phyloP scores from a whole-genome alignment of 2,329 filamentous ascomycete genomes.

The Botrytis byssoidea region DNA sequence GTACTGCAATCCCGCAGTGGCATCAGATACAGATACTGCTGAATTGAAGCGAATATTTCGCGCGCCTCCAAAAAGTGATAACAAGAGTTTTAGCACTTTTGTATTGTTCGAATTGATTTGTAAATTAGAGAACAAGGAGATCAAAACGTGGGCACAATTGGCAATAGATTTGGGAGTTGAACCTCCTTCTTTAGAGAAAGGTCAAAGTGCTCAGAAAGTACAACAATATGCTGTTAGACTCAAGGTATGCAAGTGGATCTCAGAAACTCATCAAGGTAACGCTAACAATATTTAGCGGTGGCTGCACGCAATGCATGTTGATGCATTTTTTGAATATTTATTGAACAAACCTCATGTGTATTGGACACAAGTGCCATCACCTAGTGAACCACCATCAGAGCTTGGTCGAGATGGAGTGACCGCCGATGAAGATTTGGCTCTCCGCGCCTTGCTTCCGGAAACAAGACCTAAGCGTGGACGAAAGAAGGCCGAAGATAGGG shows the following conservation, averaged over 20 bases:
- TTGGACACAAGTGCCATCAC: constrained; percentile 71
- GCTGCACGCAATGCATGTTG: constrained; percentile 96
- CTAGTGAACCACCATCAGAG: constrained; percentile 60
- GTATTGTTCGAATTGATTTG: constrained; percentile 74
- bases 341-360: constrained; percentile 76
- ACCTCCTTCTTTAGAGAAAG: constrained; percentile 75
- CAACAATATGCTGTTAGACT: constrained; percentile 91
- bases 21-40: constrained; percentile 65
- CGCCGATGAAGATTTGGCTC: constrained; percentile 82
- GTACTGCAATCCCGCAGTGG: constrained; percentile 83
- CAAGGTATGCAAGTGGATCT: constrained; percentile 61
- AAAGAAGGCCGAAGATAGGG: constrained; percentile 58
- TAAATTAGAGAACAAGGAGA: constrained; percentile 75
- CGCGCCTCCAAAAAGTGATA: constrained; percentile 79
- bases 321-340: constrained; percentile 91
- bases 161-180: constrained; percentile 87
- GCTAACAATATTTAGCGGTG: constrained; percentile 60
- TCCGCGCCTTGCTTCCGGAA: constrained; percentile 79
- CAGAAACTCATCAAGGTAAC: constrained; percentile 3
- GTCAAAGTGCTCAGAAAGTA: constrained; percentile 88
- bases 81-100: constrained; percentile 80
- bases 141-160: constrained; percentile 90
- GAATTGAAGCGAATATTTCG: constrained; percentile 75
- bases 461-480: constrained; percentile 62
- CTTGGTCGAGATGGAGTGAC: constrained; percentile 76